Conservation (phyloP, 805 yeast genomes). For the Jamesozyma spencerorum region DNA sequence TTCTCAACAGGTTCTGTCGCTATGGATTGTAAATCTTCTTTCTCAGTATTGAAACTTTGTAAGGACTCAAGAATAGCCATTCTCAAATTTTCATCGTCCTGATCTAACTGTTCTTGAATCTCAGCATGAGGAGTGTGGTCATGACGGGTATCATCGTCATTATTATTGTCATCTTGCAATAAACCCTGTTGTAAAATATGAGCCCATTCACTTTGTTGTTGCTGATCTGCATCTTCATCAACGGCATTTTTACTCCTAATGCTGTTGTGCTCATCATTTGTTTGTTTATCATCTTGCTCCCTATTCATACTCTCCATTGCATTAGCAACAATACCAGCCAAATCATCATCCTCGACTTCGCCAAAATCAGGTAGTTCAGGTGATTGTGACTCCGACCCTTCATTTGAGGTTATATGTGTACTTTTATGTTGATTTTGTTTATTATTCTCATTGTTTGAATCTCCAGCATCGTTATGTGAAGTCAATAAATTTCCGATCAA, state of each 20-base stretch:
- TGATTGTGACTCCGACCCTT: conserved; percentile 3
- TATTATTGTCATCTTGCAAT: conserved; percentile 11
- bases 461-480: conserved; percentile 7
- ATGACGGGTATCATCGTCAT: conserved; percentile 5
- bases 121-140: conserved; percentile 2
- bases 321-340: conserved; percentile 34
- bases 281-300: neutral
- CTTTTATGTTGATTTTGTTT: conserved; percentile 1
- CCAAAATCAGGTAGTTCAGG: conserved; percentile 20
- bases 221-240: conserved; percentile 7
- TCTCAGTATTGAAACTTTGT: conserved; percentile 9
- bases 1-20: conserved; percentile 4
- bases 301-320: conserved; percentile 28
- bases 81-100: conserved; percentile 28
- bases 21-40: conserved; percentile 7
- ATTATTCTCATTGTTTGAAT: neutral
- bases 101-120: conserved; percentile 18
- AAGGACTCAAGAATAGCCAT: conserved; percentile 27
- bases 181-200: conserved; percentile 24
- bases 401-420: neutral
- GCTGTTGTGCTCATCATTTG: neutral
- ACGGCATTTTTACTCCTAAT: neutral
- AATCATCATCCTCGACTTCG: conserved; percentile 23
- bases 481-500: conserved; percentile 27
- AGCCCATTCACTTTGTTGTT: conserved; percentile 22